A percentile compares a stretch with the other conserved stretches of the same genome.
Evolutionary conservation across 2,329 filamentous ascomycete species (phyloP).

Genomic region (Neophaeococcomyces aloes): DNA sequence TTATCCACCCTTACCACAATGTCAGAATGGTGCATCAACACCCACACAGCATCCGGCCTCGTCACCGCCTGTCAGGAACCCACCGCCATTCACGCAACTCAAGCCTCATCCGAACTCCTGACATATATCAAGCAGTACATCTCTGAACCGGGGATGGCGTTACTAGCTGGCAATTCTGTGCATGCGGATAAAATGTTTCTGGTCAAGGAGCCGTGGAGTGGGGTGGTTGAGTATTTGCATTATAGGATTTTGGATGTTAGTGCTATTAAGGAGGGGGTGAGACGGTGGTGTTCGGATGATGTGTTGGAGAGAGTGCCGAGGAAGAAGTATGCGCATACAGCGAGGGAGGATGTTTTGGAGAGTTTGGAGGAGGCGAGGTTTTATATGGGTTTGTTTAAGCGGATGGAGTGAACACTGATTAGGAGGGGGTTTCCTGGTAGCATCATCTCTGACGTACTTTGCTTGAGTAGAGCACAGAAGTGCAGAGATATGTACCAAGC

Average conservation of each 20-base stretch:
- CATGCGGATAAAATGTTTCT: constrained; percentile 84
- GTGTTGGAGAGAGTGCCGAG: constrained; percentile 52
- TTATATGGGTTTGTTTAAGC: constrained; percentile 61
- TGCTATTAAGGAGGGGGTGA: constrained; percentile 78
- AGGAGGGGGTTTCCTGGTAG: background rate
- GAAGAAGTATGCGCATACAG: constrained; percentile 72
- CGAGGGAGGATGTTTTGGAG: constrained; percentile 81
- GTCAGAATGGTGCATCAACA: constrained; percentile 77
- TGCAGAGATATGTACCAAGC: no score
- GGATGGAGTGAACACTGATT: constrained; percentile 18
- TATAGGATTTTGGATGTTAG: constrained; percentile 90
- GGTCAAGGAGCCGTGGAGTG: constrained; percentile 59
- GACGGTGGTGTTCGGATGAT: constrained; percentile 62
- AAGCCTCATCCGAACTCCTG: constrained; percentile 63
- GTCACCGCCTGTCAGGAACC: constrained; percentile 45
- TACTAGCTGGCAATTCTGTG: constrained; percentile 86
- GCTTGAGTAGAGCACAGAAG: no score
- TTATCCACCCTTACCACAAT: constrained; percentile 61
- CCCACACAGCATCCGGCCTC: constrained; percentile 67
- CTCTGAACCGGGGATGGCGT: constrained; percentile 53
- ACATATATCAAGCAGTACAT: constrained; percentile 65
- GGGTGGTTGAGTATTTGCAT: constrained; percentile 66
- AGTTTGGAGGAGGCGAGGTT: constrained; percentile 86
- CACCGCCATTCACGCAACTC: constrained; percentile 44
- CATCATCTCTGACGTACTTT: no score